Base-by-base conservation (phyloP, 345 rosid species). In the Hibiscus trionum region DNA sequence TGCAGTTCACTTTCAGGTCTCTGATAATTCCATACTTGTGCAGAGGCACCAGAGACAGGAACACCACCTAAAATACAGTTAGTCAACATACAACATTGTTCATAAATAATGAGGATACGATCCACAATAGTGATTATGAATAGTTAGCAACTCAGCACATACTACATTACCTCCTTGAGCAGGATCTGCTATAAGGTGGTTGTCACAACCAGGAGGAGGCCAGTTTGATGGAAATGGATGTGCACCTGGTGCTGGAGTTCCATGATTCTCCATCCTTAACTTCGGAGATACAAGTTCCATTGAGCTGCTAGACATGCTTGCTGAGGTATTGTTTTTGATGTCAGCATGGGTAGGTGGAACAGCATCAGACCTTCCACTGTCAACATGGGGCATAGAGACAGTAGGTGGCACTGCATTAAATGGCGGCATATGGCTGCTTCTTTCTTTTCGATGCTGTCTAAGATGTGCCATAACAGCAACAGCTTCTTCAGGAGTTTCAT, bases 401-500 rank as follows among this genome's bases (percentile, higher is more conserved):
- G 76, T 81, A 74, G 75, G 69, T 70, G 86, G 77, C 33, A 79
- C 86, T 35, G 87, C 64, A 78, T 77, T 82, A 53, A 77, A 80
- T 59, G 81, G 75, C 14, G 77, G 86, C 57, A 75, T 14, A 70
- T 77, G 76, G 75, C 83, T 88, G 35, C 83, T 80, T 81, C 82
- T 81, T 76, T 83, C 91, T 80, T 78, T 86, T 29, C 96, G 91
- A 46, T 74, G 82, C 72, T 81, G 86, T 74, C 99, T 87, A 77
- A 95, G 92, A 83, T 90, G 97, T 56, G 84, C 82, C 96, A 92
- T 89, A 57, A 90, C 97, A 71, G 86, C 74, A 71, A 87, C 82
- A 80, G 97, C 97, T 78, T 92, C 97, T 80, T 95, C 97, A 35
- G 99, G 93, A 73, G 90, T 84, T 73, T 87, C 90, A 85, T 87